Percentiles rank a stretch among this genome's conserved stretches.
These are phyloP conservation scores for Pestalotiopsis sp. DNA, from an alignment of 2,329 filamentous ascomycete genomes.

Conservation along the genomic window DNA sequence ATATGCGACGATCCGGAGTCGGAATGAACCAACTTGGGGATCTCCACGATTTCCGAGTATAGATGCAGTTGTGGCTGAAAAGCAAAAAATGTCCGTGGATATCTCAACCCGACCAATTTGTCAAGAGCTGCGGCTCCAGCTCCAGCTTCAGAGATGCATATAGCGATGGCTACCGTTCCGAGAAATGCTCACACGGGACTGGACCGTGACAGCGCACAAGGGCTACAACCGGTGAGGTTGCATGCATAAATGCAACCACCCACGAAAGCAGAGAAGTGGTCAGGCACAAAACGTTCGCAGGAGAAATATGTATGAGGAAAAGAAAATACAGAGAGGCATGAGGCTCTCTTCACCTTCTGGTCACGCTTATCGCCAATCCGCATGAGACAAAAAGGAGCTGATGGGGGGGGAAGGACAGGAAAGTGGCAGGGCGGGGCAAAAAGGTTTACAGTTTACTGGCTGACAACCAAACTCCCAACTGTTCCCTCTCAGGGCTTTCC, in stretches of 20 bases:
- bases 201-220: background rate
- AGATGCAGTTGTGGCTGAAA: too few species aligned
- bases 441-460: background rate
- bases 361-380: background rate
- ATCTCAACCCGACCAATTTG: background rate
- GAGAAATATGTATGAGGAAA: background rate
- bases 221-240: background rate
- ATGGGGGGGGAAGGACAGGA: background rate
- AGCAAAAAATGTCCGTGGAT: background rate
- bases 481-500: background rate
- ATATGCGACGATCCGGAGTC: background rate
- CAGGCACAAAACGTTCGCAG: background rate
- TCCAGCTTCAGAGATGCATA: background rate
- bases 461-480: background rate
- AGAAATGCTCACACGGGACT: background rate
- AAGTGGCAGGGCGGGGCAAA: constrained; percentile 1
- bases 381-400: background rate
- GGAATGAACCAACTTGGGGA: too few species aligned
- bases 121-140: too few species aligned
- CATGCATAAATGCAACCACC: background rate
- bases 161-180: background rate
- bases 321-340: background rate
- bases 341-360: background rate
- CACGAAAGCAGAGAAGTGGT: background rate
- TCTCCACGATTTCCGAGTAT: too few species aligned